Evolutionary conservation across 192 early-diverging fungal genomes (phyloP), one percentile per base, ranked within the genome.

Genomic region (Globomyces pollinis-pini): DNA sequence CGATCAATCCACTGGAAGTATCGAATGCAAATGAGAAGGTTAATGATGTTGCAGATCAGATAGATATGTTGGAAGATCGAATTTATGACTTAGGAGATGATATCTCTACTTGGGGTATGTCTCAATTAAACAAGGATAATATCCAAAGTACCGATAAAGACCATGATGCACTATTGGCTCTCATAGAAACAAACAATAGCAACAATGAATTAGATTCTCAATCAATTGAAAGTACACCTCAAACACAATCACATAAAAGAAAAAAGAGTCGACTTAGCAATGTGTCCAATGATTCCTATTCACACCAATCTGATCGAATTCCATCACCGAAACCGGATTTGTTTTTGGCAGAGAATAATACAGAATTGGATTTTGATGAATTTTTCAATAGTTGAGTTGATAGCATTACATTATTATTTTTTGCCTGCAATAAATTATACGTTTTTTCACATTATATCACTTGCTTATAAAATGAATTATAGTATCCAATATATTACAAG

Each of bases 1-100:
- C 41, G 20, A 4, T 43, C 6, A 18, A 43, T 18, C 41, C 13
- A 43, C 20, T 43, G n/a, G 7, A 4, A 9, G 20, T 43, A 4
- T 18, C 41, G 20, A 43, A 43, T 18, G 13, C 16, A 7, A 18
- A 18, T 6, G n/a, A 12, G 16, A 43, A 0, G 5, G 15, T 36
- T 18, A 36, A 52, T n/a, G 29, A 45, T 16, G 69, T 77, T n/a
- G 61, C 61, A 23, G 68, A 73, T 16, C 60, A 73, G 36, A 73
- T 77, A 43, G 71, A 77, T 30, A 38, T 71, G 26, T 56, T 77
- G 1, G 65, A 73, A 50, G 64, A 70, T 44, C 75, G 68, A 28
- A 47, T 69, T 15, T 47, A 64, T 31, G 67, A 63, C 29, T 23
- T 23, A 13, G 16, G 13, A 13, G 13, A 52, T 15, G 50, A 52